Base-by-base conservation (phyloP, 2,329 filamentous ascomycete genomes). In the Cercospora sp. region DNA sequence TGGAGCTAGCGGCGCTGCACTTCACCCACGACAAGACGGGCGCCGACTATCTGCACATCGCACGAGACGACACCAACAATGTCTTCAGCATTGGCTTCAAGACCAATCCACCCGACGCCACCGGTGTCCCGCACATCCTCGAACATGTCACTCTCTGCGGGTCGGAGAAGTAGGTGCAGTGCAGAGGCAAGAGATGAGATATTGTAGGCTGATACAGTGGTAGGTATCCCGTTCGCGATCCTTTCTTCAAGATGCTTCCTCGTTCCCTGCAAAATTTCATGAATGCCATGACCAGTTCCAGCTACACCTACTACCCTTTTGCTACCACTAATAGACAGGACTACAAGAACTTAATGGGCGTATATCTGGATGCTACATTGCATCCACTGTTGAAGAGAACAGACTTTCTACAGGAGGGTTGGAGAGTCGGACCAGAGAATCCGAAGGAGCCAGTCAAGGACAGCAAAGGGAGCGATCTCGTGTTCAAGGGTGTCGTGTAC, bases 191-290 rank as follows among this genome's bases (percentile, higher is more conserved):
- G 24, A 21, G 21, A 49, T 59, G 45, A 37, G 37, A 49, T 30
- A 9, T 65, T 57, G 66, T 67, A 69, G 69, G 73, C 74, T 75
- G 73, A 75, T 75, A 65, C 69, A 65, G 28, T 57, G 67, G 62
- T 77, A 94, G 92, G 80, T 97, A 94, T 78, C 95, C 95, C n/a
- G 94, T 99, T 67, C 92, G 95, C 70, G 95, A 99, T 77, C 95
- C 95, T 0, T 99, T 99, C 85, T 99, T 99, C 85, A 99, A 98
- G 86, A 99, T 99, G 95, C 87, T 99, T 28, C 95, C 95, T 24
- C 89, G 95, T 74, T 97, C 95, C 5, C 86, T 99, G n/a, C 97
- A 95, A 72, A 99, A 98, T 81, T 99, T 97, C 78, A 99, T 99
- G 95, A 99, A 99, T 80, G 95, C 95, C 69, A 97, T 98, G 79